A percentile compares a stretch with the other conserved stretches of the same genome.
Evolutionary conservation across 495 filamentous ascomycete species (phyloP).

Genomic region (Hypoxylon trugodes): DNA sequence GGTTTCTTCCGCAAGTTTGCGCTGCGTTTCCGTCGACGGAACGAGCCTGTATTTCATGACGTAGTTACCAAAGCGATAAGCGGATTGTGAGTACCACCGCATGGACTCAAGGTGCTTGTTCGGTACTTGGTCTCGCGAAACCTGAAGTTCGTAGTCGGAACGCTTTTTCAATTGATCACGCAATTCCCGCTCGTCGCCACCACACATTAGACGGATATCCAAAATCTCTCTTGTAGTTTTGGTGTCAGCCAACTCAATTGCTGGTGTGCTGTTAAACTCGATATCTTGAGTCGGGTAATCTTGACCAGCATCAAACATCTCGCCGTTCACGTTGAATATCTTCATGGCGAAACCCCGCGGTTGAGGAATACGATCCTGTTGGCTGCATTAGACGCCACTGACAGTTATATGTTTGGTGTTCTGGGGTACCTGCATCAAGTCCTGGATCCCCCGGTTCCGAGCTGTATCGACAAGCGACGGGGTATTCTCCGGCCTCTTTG

Average conservation of each 20-base stretch:
- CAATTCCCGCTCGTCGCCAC: slow-evolving; percentile 47
- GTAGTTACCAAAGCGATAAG: slow-evolving; percentile 59
- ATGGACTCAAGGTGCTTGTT: slow-evolving; percentile 55
- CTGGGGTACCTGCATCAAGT: slow-evolving; percentile 41
- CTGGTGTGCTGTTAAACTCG: slow-evolving; percentile 59
- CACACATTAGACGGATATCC: slow-evolving; percentile 55
- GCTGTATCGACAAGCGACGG: slow-evolving; percentile 50
- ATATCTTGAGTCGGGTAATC: slow-evolving; percentile 55
- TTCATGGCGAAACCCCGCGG: slow-evolving; percentile 61
- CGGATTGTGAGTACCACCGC: slow-evolving; percentile 57
- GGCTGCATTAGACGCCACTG: not conserved
- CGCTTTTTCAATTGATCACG: slow-evolving; percentile 53
- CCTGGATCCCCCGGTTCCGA: slow-evolving; percentile 55
- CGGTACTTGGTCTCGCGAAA: slow-evolving; percentile 48
- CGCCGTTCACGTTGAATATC: slow-evolving; percentile 55
- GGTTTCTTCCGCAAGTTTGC: slow-evolving; percentile 50
- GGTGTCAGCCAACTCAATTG: slow-evolving; percentile 56
- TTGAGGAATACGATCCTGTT: slow-evolving; percentile 52
- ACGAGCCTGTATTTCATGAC: slow-evolving; percentile 58
- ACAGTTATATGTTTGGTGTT: not conserved
- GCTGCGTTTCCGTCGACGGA: slow-evolving; percentile 48
- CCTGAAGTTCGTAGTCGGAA: slow-evolving; percentile 53
- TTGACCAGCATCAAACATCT: slow-evolving; percentile 53
- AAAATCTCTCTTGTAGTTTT: slow-evolving; percentile 58
- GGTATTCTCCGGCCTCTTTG: slow-evolving; percentile 48